Base-by-base conservation (phyloP, 345 rosid species). In the Dipteronia sinensis region DNA sequence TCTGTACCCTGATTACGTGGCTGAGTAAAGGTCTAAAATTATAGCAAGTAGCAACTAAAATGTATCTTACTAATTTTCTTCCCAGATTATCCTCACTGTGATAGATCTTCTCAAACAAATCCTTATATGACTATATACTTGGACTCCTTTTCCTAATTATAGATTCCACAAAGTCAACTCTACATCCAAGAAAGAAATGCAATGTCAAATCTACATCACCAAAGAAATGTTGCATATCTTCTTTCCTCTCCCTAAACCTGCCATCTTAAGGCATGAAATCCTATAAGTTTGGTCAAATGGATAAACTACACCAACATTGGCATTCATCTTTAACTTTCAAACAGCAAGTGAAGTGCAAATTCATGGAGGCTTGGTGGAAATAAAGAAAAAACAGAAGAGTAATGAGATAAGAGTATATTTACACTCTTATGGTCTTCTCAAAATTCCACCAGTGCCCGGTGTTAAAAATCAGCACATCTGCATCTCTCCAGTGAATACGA, bases 401-500 rank as follows among this genome's bases (percentile, higher is more conserved):
- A 1, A 66, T 75, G 47, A 47, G 79, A 23, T 9, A 4, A 25
- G 76, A 78, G 56, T 53, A 53, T 75, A 69, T 69, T 82, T 86
- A 96, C 99, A 44, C 74, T 77, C 87, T 87, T 34, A 88, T 75
- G 25, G 98, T 94, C 86, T 97, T 94, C 76, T 85, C 91, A 17
- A 86, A 46, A 81, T 85, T 89, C 99, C 98, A 94, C 99, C 99
- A 96, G 78, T 94, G 98, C 25, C 98, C 99, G 0, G 97, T 83
- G 82, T 97, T 97, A 70, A 97, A 78, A 42, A 97, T 78, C 72
- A 94, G 82, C 46, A 91, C 82, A 72, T 94, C 97, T 1, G 98
- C 98, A 77, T 82, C 89, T 78, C 40, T 85, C 98, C 99, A 97
- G 74, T 76, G 79, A 16, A 23, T 49, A 20, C 87, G 86, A 78